Evolutionary conservation across 108 stramenopile genomes (phyloP), one percentile per base, ranked within the genome.

Genomic region (Cyclostephanos tholiformis): DNA sequence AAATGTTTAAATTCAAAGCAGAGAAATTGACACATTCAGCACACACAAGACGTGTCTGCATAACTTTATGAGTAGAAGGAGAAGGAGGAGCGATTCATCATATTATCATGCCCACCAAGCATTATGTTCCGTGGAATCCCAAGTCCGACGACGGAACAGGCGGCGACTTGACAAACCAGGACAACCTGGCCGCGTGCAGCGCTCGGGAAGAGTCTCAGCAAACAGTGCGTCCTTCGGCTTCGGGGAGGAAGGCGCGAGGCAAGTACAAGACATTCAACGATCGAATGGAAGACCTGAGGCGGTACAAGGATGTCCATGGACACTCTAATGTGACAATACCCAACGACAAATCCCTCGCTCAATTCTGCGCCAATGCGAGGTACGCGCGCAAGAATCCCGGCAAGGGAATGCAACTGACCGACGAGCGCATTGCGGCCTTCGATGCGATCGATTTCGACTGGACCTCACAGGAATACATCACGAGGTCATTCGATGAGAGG

Each of bases 1-100:
- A 58, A 30, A 30, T 30, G 17, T 58, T 58, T 35, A 32, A 58
- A 58, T 58, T 58, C 57, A 58, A 56, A 56, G 56, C 5, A 30
- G 57, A n/a, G n/a, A n/a, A 26, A 12, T 29, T 26, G 27, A 29
- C 27, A 14, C 56, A 27, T n/a, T 11, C 27, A 57, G 27, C 27
- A 26, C 27, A 1, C 41, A 25, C 56, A 26, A 57, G 56, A 26
- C 25, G 56, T 57, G 23, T 5, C 0, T 57, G 26, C 1, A 29
- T 26, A n/a, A n/a, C 3, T 55, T 55, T 20, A 20, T 26, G 27
- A 57, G 56, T 0, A 57, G 27, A 29, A 29, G 56, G 27, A n/a
- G 17, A 25, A 53, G 19, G 52, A 57, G 0, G 2, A 41, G 41
- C n/a, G n/a, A n/a, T n/a, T n/a, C n/a, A n/a, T n/a, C n/a, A 41